Evolutionary conservation across 805 yeast genomes (phyloP).

Genomic region (Nakazawaea laoshanensis): DNA sequence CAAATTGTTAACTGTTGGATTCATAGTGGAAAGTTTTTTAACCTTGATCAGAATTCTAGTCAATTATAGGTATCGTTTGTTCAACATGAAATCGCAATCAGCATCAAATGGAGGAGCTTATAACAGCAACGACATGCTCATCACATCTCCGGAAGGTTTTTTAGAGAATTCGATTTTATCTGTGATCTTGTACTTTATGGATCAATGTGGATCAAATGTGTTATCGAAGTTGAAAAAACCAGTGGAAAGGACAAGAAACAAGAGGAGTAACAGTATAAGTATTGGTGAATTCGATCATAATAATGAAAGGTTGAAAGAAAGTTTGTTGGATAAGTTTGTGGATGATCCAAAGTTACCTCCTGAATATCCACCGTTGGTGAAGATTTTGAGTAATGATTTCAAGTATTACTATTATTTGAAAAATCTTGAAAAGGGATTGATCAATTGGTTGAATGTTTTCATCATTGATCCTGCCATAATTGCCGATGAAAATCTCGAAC

Average conservation of each 20-base stretch:
- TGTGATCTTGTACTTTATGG: conserved; percentile 19
- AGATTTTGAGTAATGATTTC: conserved; percentile 15
- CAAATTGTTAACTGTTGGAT: conserved; percentile 24
- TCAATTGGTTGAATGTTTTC: conserved; percentile 18
- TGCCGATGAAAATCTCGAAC: conserved; percentile 5
- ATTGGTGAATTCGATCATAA: conserved; percentile 18
- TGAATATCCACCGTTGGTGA: conserved; percentile 10
- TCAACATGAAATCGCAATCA: conserved; percentile 16
- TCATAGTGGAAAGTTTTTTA: conserved; percentile 39
- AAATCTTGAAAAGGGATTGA: conserved; percentile 18
- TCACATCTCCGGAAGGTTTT: conserved; percentile 9
- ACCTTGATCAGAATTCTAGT: conserved; percentile 33
- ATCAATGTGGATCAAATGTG: conserved; percentile 18
- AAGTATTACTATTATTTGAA: conserved; percentile 17
- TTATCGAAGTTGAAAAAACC: conserved; percentile 8
- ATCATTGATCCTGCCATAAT: conserved; percentile 9
- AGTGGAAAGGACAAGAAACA: not conserved
- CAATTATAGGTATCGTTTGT: conserved; percentile 19
- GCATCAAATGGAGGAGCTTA: conserved; percentile 5
- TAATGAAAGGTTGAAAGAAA: conserved; percentile 16
- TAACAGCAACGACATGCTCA: conserved; percentile 15
- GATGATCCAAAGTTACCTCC: conserved; percentile 8
- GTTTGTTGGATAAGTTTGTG: conserved; percentile 7
- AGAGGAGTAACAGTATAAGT: conserved; percentile 12
- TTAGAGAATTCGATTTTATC: conserved; percentile 20